Conservation (phyloP, 169 alveolate species). For the Besnoitia besnoiti region DNA sequence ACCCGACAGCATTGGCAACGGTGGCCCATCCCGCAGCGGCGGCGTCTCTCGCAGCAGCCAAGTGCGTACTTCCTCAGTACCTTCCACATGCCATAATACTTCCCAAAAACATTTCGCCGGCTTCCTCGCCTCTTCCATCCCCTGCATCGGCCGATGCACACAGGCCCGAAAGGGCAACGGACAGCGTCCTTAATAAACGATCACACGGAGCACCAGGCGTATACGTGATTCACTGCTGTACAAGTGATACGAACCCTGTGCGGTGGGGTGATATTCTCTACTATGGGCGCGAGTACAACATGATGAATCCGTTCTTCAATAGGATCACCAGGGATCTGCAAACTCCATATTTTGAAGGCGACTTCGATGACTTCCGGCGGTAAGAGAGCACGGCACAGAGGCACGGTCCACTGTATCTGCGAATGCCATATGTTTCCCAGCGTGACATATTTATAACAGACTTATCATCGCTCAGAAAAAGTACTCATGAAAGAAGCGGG, state of each 20-base stretch:
- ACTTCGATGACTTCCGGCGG: constrained; percentile 52
- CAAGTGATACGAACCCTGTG: constrained; percentile 56
- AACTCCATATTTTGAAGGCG: constrained; percentile 40
- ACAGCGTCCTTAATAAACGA: not conserved
- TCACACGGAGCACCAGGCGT: constrained; percentile 19
- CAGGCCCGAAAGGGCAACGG: not conserved
- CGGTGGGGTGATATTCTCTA: constrained; percentile 39
- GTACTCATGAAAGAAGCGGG: no score
- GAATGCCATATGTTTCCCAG: no score
- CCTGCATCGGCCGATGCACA: constrained; percentile 4
- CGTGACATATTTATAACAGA: not conserved
- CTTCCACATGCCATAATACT: not conserved
- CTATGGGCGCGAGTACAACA: constrained; percentile 52
- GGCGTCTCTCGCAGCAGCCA: constrained; percentile 46
- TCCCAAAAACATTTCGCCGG: constrained; percentile 10
- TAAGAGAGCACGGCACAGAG: not conserved
- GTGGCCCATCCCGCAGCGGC: constrained; percentile 35
- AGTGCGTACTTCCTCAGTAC: constrained; percentile 22
- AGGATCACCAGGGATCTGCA: constrained; percentile 30
- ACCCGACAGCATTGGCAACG: constrained; percentile 9
- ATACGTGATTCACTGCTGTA: constrained; percentile 55
- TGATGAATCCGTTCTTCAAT: constrained; percentile 40
- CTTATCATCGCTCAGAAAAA: no score
- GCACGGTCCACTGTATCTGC: not conserved
- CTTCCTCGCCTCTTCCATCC: not conserved